phyloP scores from a whole-genome alignment of 1,284 basidiomycete species.

The Phenoliferia sp. region DNA sequence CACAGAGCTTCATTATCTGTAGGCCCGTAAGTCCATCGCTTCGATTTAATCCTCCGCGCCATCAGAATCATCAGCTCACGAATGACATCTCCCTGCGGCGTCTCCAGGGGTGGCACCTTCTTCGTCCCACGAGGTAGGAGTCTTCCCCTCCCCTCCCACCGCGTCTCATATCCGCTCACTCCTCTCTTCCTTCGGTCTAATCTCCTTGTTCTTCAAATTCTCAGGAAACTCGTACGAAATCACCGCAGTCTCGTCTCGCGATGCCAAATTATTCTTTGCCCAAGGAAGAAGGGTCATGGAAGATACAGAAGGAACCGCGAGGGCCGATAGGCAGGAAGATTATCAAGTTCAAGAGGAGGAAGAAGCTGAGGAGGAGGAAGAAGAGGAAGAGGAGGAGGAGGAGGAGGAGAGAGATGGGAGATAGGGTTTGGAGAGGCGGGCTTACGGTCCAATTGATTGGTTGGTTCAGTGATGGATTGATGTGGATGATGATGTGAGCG shows the following conservation, averaged over 20 bases:
- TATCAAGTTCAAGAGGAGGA: conserved; percentile 23
- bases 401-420: neutral
- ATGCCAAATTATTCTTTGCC: conserved; percentile 83
- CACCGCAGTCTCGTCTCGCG: conserved; percentile 74
- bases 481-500: too few relatives aligned
- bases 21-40: conserved; percentile 63
- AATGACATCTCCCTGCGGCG: conserved; percentile 63
- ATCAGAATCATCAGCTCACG: too few relatives aligned
- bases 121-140: neutral
- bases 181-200: neutral
- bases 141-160: neutral
- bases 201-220: neutral
- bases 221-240: conserved; percentile 82
- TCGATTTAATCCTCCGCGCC: conserved; percentile 22
- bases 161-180: neutral
- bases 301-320: conserved; percentile 14
- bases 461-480: too few relatives aligned
- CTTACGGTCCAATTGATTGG: too few relatives aligned
- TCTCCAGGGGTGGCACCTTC: neutral
- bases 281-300: conserved; percentile 48
- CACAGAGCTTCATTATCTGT: conserved; percentile 73
- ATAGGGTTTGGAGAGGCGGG: too few relatives aligned
- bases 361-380: conserved; percentile 10
- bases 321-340: conserved; percentile 17
- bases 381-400: neutral